Conservation (phyloP, 2,329 filamentous ascomycete genomes). For the Trichoderma sp. region DNA sequence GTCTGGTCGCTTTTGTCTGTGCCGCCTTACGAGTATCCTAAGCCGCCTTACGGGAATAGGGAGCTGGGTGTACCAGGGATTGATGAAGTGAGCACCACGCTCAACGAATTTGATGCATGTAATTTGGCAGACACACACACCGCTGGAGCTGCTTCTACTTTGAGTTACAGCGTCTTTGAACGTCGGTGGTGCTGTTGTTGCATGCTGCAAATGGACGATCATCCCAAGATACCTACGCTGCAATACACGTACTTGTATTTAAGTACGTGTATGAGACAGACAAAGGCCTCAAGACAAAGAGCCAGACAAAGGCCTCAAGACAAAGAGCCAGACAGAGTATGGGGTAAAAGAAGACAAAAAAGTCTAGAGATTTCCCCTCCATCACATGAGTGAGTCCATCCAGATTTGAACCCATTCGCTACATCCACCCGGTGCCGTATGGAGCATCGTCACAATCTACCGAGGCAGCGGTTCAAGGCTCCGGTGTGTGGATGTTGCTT, state of each 20-base stretch:
- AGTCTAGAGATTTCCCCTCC: neutral
- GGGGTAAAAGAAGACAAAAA: neutral
- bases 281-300: too few relatives aligned
- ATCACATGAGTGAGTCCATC: neutral
- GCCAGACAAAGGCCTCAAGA: neutral
- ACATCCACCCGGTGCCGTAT: neutral
- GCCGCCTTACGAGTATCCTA: neutral
- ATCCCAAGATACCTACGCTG: neutral
- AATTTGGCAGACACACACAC: neutral
- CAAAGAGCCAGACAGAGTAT: neutral
- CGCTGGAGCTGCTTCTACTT: neutral
- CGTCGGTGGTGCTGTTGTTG: neutral
- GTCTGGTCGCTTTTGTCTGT: neutral
- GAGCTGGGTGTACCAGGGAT: neutral
- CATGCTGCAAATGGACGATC: neutral
- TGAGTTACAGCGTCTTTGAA: neutral
- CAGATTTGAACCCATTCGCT: neutral
- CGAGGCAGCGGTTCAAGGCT: slow-evolving; percentile 3
- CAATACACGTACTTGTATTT: neutral
- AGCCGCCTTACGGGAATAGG: neutral
- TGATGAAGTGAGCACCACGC: neutral
- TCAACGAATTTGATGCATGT: neutral
- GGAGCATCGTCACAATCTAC: slow-evolving; percentile 2
- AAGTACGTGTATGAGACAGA: neutral
- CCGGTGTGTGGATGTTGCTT: neutral